A percentile compares a stretch with the other conserved stretches of the same genome.
phyloP scores from a whole-genome alignment of 805 yeast species.

The Candida chilensis region DNA sequence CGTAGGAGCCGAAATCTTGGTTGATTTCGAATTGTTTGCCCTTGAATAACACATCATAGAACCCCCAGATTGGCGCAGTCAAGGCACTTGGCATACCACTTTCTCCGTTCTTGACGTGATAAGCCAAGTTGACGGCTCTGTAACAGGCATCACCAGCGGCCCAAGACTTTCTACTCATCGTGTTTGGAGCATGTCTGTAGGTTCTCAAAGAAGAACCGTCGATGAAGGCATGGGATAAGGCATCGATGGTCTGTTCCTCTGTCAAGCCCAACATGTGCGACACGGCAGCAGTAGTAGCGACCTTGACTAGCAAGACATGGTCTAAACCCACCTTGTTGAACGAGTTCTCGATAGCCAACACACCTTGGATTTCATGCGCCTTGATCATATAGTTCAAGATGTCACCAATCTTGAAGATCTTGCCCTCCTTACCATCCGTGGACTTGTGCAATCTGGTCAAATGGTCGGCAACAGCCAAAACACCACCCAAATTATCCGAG shows the following conservation, averaged over 20 bases:
- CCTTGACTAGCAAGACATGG: conserved; percentile 50
- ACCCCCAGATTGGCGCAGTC: conserved; percentile 54
- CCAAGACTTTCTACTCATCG: conserved; percentile 57
- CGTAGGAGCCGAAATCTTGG: conserved; percentile 44
- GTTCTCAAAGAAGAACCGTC: conserved; percentile 54
- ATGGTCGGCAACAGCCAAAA: conserved; percentile 49
- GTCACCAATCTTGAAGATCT: conserved; percentile 35
- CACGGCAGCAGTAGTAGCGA: conserved; percentile 54
- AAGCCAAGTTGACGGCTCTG: conserved; percentile 48
- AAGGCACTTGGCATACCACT: conserved; percentile 50
- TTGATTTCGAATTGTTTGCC: conserved; percentile 46
- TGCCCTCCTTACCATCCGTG: conserved; percentile 25
- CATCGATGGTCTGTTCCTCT: conserved; percentile 43
- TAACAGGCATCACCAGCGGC: conserved; percentile 60
- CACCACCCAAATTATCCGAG: conserved; percentile 51
- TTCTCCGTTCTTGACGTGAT: conserved; percentile 37
- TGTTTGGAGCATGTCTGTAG: conserved; percentile 57
- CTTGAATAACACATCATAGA: conserved; percentile 50
- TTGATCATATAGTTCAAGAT: conserved; percentile 49
- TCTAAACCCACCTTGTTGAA: conserved; percentile 52
- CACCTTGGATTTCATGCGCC: conserved; percentile 58
- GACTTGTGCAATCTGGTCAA: conserved; percentile 35
- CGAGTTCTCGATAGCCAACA: conserved; percentile 49
- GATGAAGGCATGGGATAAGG: conserved; percentile 50
- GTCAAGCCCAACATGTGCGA: conserved; percentile 42